Base-by-base conservation (phyloP, 768 basidiomycete genomes). In the Xanthoconium purpureum region DNA sequence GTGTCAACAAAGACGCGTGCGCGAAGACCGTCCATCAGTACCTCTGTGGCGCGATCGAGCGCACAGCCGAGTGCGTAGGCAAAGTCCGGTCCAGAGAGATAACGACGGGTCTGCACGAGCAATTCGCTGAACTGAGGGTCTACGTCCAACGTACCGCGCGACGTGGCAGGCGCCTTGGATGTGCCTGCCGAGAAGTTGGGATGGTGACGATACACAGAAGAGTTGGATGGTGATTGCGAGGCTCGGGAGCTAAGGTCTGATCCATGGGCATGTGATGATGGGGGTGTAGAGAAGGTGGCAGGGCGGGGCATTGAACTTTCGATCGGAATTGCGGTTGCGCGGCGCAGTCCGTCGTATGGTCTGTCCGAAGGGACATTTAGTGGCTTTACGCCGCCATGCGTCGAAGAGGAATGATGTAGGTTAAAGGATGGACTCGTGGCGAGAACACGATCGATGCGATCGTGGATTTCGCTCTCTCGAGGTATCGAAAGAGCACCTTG, bases 51-150 rank as follows among this genome's bases (percentile, higher is more conserved):
- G 3, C 77, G 76, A 64, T 91, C 90, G 28, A 97, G 78, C 50
- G 83, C 84, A 17, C 80, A 80, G 48, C 87, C 84, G 12, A 95
- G 77, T 0, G 91, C 87, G 47, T 77, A 72, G 5, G 80, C 74
- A 58, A 92, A 93, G 69, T 94, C 88, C 0, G 85, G 72, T 0
- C 87, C 87, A 1, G 78, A 67, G 32, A 96, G 69, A 39, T 88
- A 78, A 1, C 69, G 63, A 39, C 81, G 79, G 2, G 91, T 91
- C 66, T 97, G 87, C 6, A 77, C 74, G 7, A 96, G 78, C 15
- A 98, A 80, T 0, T 74, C 64, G 3, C 74, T 70, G 67, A 98
- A 90, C 6, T 76, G 77, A 2, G 65, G 58, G 38, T 71, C 71
- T 4, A 54, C 18, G 14, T 50, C 48, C 32, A 58, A 36, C 2